Base-by-base conservation (phyloP, 2,329 filamentous ascomycete genomes). In the Alternaria infectoria region DNA sequence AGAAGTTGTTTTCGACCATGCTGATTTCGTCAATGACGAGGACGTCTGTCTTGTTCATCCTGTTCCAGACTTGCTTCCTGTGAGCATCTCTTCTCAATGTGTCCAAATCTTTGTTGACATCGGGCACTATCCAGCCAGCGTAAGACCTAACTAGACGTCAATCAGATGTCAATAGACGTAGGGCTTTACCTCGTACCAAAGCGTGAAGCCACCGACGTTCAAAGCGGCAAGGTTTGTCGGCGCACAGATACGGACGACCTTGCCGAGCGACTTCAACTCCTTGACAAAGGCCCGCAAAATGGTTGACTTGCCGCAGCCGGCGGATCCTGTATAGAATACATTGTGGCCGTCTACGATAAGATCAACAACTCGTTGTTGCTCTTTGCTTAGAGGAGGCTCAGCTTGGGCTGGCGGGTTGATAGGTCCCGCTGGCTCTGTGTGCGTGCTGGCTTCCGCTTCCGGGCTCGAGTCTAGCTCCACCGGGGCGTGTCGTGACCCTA, bases 11-110 rank as follows among this genome's bases (percentile, higher is more conserved):
- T 51, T 88, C 86, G 0, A 90, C 81, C 88, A 91, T 91, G 66
- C 85, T 88, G 61, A 91, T 86, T 73, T 91, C 88, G 68, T 90
- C 88, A 19, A 91, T 87, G 19, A 91, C 82, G 3, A 91, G 79
- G 0, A 88, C 84, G 55, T 89, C 81, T 0, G 85, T 88, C 0
- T 74, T 45, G 36, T 40, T 40, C 36, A 40, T 40, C n/a, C 36
- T 40, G 36, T 0, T n/a, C 69, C 1, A 88, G 74, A 0, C 84
- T 4, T 74, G 71, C 12, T 79, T 78, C 12, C 74, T 78, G 26
- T 78, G 74, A 0, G 81, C 80, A 1, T 54, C 70, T 2, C 43
- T 10, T 28, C 71, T 74, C 19, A 86, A 62, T 1, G 77, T 66
- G 0, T 79, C 54, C 0, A 87, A 67, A 0, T 79, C 65, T 36